Conservation (phyloP, 352 stramenopile species). For the Phytopythium litorale region DNA sequence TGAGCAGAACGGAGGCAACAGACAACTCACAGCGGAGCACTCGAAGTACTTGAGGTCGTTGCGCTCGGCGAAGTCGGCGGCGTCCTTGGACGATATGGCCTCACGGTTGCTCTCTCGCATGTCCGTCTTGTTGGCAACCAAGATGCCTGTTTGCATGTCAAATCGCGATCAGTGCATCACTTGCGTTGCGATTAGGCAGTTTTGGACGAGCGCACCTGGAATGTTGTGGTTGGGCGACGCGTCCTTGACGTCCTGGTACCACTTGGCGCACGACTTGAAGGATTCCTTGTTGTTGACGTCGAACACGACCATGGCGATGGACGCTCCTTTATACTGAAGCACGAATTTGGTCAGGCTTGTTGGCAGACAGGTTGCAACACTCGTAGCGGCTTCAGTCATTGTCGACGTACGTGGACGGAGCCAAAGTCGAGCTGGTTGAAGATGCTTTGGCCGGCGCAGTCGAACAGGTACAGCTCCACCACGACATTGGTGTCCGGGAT, state of each 20-base stretch:
- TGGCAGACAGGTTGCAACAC: no score
- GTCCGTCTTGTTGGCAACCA: constrained; percentile 80
- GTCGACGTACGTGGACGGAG: constrained; percentile 51
- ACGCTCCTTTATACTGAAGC: constrained; percentile 66
- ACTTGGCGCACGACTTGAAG: constrained; percentile 81
- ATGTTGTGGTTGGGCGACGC: constrained; percentile 76
- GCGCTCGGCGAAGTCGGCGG: constrained; percentile 59
- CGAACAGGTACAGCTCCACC: constrained; percentile 93
- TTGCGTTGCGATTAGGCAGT: background rate
- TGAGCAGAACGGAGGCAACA: no score
- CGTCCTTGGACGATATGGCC: constrained; percentile 65
- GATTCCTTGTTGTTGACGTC: constrained; percentile 87
- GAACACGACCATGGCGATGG: constrained; percentile 75
- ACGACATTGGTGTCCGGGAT: constrained; percentile 88
- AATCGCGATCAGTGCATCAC: background rate
- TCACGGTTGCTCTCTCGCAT: constrained; percentile 75
- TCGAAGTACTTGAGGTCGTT: constrained; percentile 86
- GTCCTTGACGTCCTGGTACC: constrained; percentile 76
- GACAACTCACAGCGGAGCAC: constrained; percentile 50
- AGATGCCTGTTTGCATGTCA: constrained; percentile 28
- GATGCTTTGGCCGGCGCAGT: constrained; percentile 91
- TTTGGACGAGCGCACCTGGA: constrained; percentile 22
- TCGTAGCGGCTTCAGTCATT: no score
- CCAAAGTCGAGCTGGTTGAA: constrained; percentile 94
- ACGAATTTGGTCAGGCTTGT: background rate